Conservation (phyloP, 768 basidiomycete species). For the Coprinellus micaceus region DNA sequence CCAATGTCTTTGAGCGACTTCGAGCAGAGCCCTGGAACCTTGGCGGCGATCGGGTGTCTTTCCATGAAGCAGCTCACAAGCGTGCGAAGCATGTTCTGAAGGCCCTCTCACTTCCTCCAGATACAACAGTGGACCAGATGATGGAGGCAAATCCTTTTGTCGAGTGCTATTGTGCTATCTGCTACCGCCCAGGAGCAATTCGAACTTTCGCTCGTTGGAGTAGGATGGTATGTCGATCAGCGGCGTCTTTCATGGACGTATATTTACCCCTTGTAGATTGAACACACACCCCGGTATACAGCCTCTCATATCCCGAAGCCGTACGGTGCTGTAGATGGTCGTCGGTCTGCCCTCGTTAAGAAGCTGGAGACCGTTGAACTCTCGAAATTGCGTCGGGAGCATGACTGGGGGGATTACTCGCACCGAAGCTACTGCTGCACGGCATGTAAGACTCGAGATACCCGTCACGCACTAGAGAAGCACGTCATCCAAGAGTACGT, state of each 20-base stretch:
- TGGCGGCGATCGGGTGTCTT: constrained; percentile 5
- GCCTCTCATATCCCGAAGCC: not conserved
- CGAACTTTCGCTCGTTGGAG: constrained; percentile 7
- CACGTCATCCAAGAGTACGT: not conserved
- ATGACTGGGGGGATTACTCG: constrained; percentile 6
- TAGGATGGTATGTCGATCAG: constrained; percentile 1
- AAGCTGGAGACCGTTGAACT: not conserved
- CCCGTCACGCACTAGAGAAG: not conserved
- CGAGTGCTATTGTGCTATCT: constrained; percentile 4
- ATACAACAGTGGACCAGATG: constrained; percentile 4
- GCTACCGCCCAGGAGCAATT: not conserved
- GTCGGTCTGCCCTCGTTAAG: not conserved
- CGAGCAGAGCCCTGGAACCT: constrained; percentile 8
- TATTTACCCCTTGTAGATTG: not conserved
- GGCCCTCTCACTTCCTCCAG: not conserved
- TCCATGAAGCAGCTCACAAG: constrained; percentile 8
- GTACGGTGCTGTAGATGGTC: not conserved
- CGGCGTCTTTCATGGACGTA: not conserved
- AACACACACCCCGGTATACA: constrained; percentile 7
- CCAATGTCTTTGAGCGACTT: constrained; percentile 4
- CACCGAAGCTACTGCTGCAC: constrained; percentile 7
- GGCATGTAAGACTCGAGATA: constrained; percentile 3
- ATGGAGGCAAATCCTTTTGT: constrained; percentile 2
- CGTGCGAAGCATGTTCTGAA: constrained; percentile 4
- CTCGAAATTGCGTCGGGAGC: not conserved